A percentile compares a stretch with the other conserved stretches of the same genome.
Conservation (phyloP, 1,139 yeast species). For the Candida sanyaensis region DNA sequence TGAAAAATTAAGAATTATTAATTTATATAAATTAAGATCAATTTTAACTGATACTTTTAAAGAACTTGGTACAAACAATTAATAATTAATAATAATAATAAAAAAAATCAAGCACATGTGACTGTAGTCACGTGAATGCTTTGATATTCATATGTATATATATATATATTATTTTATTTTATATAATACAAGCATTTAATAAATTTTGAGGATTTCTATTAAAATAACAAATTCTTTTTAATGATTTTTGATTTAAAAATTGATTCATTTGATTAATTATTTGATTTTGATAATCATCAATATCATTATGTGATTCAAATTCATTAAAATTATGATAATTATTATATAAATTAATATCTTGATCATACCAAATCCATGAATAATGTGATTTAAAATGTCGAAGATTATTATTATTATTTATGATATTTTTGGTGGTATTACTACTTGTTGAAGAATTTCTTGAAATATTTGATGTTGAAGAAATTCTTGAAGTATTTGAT, state of each 20-base stretch:
- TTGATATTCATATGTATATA: too few relatives aligned
- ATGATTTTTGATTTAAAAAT: slow-evolving; percentile 1
- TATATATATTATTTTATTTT: background rate
- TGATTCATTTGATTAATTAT: slow-evolving; percentile 11
- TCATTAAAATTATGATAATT: slow-evolving; percentile 26
- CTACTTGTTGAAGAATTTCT: background rate
- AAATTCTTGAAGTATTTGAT: too few relatives aligned
- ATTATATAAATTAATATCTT: slow-evolving; percentile 30
- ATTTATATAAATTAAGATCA: slow-evolving; percentile 71
- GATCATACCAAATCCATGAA: slow-evolving; percentile 43
- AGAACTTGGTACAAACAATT: slow-evolving; percentile 27
- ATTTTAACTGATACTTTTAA: slow-evolving; percentile 60
- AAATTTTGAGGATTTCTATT: slow-evolving; percentile 7
- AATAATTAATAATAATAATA: too few relatives aligned
- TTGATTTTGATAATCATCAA: slow-evolving; percentile 5
- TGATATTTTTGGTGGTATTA: background rate
- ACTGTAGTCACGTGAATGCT: too few relatives aligned
- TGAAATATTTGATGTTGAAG: too few relatives aligned
- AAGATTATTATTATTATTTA: too few relatives aligned
- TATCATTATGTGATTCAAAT: slow-evolving; percentile 15
- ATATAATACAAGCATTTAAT: slow-evolving; percentile 12
- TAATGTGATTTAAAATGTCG: slow-evolving; percentile 11
- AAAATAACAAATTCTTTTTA: slow-evolving; percentile 13
- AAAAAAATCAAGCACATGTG: too few relatives aligned
- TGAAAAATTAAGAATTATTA: slow-evolving; percentile 78